Evolutionary conservation across 805 yeast genomes (phyloP), one percentile per base, ranked within the genome.

Genomic region (Barnettozyma salicaria): DNA sequence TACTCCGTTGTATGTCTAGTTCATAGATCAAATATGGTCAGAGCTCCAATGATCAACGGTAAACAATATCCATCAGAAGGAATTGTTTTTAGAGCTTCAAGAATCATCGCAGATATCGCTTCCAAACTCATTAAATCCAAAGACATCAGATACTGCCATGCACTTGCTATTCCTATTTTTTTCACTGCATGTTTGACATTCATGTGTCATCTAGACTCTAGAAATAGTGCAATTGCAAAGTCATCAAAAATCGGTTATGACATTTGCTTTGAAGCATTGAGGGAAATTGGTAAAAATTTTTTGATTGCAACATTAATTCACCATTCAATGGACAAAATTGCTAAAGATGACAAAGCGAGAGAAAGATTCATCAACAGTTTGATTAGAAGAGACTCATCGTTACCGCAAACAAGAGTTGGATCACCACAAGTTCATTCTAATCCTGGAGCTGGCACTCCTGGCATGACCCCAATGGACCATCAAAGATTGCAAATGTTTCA

Each of bases 71-170:
- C 59, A n/a, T 45, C 57, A 9, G 59, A 52, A 28, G 85, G 88
- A 8, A 80, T 82, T 40, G 82, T 87, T 3, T 82, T 81, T 65
- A 86, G 80, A 56, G 84, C 89, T 1, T 87, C 92, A 1, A 74
- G 84, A 49, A 77, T 80, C 76, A 76, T 83, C 44, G 71, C 83
- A 5, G 65, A 73, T 29, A 77, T 84, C 37, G 68, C 76, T 20
- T 76, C 77, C 33, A 76, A 73, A 40, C 47, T 83, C 40, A 48
- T 67, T 27, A 72, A 68, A 30, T 65, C 68, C 28, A 66, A 68
- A 37, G 74, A 74, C 46, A 53, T 78, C 37, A 60, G 58, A 37
- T 68, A 65, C 45, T 69, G 75, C 41, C 80, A 85, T 10, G 74
- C 78, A n/a, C 64, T 71, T 56, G 69, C 67, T 48, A 78, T 74